Conservation (phyloP, 2,329 filamentous ascomycete species). For the Septoria linicola region DNA sequence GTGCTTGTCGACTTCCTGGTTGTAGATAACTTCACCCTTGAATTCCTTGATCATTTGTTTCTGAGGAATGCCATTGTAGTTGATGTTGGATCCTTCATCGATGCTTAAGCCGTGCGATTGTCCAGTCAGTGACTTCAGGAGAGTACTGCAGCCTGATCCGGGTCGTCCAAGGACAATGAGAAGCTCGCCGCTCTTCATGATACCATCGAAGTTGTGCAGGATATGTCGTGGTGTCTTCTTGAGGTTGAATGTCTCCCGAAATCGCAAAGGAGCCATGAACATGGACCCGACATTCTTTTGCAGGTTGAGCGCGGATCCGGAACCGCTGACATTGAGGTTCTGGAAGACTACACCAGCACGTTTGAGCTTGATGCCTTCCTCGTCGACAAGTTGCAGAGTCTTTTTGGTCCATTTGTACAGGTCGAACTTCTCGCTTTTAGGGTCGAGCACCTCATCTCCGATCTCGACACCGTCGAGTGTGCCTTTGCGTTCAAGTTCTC, state of each 20-base stretch:
- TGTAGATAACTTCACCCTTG: slow-evolving; percentile 49
- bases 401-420: slow-evolving; percentile 54
- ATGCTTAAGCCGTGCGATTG: slow-evolving; percentile 60
- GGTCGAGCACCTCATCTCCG: slow-evolving; percentile 54
- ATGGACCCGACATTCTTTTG: slow-evolving; percentile 66
- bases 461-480: slow-evolving; percentile 42
- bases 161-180: slow-evolving; percentile 50
- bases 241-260: slow-evolving; percentile 56
- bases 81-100: slow-evolving; percentile 52
- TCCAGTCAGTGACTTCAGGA: slow-evolving; percentile 62
- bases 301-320: slow-evolving; percentile 64
- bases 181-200: slow-evolving; percentile 52
- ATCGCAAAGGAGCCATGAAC: slow-evolving; percentile 57
- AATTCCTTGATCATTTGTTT: slow-evolving; percentile 49
- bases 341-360: slow-evolving; percentile 63
- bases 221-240: slow-evolving; percentile 56
- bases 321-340: slow-evolving; percentile 65
- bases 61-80: slow-evolving; percentile 59
- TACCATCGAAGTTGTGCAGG: slow-evolving; percentile 54
- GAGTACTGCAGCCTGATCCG: slow-evolving; percentile 62
- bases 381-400: slow-evolving; percentile 52
- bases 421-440: slow-evolving; percentile 52
- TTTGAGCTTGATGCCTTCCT: slow-evolving; percentile 55
- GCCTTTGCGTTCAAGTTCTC: slow-evolving; percentile 28
- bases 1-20: slow-evolving; percentile 51